These are phyloP conservation scores for Coniochaeta hoffmannii DNA, from an alignment of 2,329 filamentous ascomycete genomes.

Conservation along the genomic window DNA sequence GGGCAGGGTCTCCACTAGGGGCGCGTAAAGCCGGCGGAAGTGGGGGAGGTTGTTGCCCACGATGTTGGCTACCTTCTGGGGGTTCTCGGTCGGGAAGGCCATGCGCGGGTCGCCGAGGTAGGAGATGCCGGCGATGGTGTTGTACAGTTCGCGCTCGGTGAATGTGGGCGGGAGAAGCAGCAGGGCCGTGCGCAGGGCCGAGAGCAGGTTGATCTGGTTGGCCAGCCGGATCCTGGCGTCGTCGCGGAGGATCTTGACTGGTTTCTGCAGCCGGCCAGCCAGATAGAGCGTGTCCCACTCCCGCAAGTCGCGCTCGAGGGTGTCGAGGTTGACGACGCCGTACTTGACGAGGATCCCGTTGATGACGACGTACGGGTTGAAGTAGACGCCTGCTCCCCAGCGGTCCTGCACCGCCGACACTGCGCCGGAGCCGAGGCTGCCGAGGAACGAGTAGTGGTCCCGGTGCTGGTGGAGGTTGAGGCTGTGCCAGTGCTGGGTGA, in stretches of 20 bases:
- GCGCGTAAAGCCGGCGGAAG: constrained; percentile 86
- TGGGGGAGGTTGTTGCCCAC: constrained; percentile 85
- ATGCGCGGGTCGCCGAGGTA: constrained; percentile 97
- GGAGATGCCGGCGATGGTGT: constrained; percentile 83
- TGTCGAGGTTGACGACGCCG: constrained; percentile 90
- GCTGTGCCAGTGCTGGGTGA: constrained; percentile 94
- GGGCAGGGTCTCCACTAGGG: constrained; percentile 80
- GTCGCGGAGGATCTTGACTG: constrained; percentile 94
- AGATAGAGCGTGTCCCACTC: constrained; percentile 94
- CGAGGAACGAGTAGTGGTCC: constrained; percentile 84
- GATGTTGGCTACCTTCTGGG: constrained; percentile 88
- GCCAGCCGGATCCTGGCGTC: constrained; percentile 86
- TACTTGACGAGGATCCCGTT: constrained; percentile 98
- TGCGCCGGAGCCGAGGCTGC: constrained; percentile 73
- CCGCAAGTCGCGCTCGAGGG: constrained; percentile 75
- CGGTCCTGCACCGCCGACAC: constrained; percentile 81
- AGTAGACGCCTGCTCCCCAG: constrained; percentile 92
- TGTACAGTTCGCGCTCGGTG: constrained; percentile 81
- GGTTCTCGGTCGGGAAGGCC: constrained; percentile 82
- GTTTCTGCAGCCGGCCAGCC: constrained; percentile 93
- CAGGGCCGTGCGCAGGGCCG: constrained; percentile 82
- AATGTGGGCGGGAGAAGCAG: constrained; percentile 79
- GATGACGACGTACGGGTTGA: constrained; percentile 90
- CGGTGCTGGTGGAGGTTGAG: constrained; percentile 84
- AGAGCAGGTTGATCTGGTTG: constrained; percentile 92